phyloP scores from a whole-genome alignment of 2,329 filamentous ascomycete genomes.

The Xylaria sp. region DNA sequence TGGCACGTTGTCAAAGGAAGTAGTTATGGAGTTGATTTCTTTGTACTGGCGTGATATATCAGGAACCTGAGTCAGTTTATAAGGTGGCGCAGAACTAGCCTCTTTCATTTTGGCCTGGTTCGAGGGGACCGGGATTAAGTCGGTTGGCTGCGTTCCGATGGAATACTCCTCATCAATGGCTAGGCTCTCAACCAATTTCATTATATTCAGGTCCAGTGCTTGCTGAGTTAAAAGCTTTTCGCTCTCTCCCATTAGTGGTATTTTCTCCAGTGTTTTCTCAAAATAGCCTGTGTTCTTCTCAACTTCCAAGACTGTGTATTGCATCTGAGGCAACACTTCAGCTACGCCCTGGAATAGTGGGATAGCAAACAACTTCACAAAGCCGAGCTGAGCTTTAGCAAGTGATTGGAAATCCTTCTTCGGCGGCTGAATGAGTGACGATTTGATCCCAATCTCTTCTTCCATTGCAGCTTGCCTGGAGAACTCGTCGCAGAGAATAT shows the following conservation, averaged over 20 bases:
- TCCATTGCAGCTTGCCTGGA: slow-evolving; percentile 94
- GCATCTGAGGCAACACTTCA: slow-evolving; percentile 85
- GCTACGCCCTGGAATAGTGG: slow-evolving; percentile 90
- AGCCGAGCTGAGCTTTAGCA: slow-evolving; percentile 88
- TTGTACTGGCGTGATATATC: slow-evolving; percentile 53
- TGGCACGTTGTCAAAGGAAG: slow-evolving; percentile 59
- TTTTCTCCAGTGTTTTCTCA: slow-evolving; percentile 74
- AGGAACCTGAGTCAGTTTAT: slow-evolving; percentile 49
- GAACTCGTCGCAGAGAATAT: slow-evolving; percentile 95
- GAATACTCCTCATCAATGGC: slow-evolving; percentile 45
- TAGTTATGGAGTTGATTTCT: slow-evolving; percentile 58
- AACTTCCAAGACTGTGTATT: slow-evolving; percentile 85
- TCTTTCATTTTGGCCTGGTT: slow-evolving; percentile 47
- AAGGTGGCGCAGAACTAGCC: slow-evolving; percentile 41
- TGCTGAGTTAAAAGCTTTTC: slow-evolving; percentile 55
- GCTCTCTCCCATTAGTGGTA: slow-evolving; percentile 59
- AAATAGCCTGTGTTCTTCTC: slow-evolving; percentile 80
- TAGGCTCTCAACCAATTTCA: slow-evolving; percentile 57
- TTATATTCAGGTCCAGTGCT: slow-evolving; percentile 53
- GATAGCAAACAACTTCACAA: slow-evolving; percentile 95
- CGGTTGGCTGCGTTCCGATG: slow-evolving; percentile 36
- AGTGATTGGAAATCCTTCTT: slow-evolving; percentile 85
- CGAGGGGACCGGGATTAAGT: slow-evolving; percentile 40
- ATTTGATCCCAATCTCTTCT: slow-evolving; percentile 83
- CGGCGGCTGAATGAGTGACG: slow-evolving; percentile 86